phyloP scores from a whole-genome alignment of 108 stramenopile genomes.

The Asterionellopsis glacialis region DNA sequence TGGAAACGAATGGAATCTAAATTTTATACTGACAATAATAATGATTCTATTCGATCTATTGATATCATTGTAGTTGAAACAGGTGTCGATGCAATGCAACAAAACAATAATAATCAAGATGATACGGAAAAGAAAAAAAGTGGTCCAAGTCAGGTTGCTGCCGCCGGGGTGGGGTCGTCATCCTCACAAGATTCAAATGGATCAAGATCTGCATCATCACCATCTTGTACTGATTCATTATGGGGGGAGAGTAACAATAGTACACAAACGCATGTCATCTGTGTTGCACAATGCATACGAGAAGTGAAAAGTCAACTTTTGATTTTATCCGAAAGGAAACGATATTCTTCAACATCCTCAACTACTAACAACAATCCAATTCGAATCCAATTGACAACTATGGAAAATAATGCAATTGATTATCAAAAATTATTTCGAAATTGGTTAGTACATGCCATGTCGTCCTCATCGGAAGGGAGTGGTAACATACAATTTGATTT shows the following conservation, averaged over 20 bases:
- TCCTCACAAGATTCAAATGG: neutral
- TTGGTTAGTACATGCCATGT: slow-evolving; percentile 15
- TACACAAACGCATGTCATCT: slow-evolving; percentile 2
- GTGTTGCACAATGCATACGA: neutral
- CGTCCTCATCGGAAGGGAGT: neutral
- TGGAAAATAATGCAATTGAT: slow-evolving; percentile 6
- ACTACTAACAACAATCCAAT: no score
- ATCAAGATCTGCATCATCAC: no score
- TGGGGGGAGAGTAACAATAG: no score
- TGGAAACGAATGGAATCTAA: slow-evolving; percentile 11
- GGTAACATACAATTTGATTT: slow-evolving; percentile 6
- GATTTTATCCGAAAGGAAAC: no score
- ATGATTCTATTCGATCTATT: slow-evolving; percentile 8
- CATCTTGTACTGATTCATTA: neutral
- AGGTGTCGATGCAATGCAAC: neutral
- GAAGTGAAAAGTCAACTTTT: neutral
- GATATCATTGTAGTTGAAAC: slow-evolving; percentile 16
- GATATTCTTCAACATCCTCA: no score
- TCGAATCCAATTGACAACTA: neutral
- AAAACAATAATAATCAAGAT: no score
- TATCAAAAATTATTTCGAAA: slow-evolving; percentile 10
- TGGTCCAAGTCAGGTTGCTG: no score
- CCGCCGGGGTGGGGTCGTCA: neutral
- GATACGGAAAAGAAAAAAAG: no score
- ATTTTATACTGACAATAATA: neutral